A percentile compares a stretch with the other conserved stretches of the same genome.
phyloP scores from a whole-genome alignment of 2,329 filamentous ascomycete genomes.

The Orbilia ellipsospora region DNA sequence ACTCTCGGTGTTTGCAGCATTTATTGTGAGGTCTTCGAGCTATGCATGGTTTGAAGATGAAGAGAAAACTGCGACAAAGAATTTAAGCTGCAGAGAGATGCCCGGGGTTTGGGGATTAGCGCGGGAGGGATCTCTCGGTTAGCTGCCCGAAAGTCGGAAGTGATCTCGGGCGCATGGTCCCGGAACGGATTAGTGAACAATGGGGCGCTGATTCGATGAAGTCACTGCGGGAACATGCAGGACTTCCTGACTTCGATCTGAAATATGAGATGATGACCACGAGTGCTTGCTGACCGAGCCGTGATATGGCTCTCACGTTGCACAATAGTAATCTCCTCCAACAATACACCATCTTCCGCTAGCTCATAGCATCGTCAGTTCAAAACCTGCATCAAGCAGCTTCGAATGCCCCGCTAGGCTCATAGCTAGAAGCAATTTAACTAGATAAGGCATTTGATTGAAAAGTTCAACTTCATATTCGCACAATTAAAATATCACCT shows the following conservation, averaged over 20 bases:
- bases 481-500: too few species aligned
- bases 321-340: background rate
- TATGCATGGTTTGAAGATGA: background rate
- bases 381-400: too few species aligned
- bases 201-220: constrained; percentile 28
- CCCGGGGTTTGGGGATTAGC: background rate
- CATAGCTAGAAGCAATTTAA: too few species aligned
- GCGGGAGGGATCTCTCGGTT: background rate
- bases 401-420: too few species aligned
- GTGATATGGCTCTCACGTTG: background rate
- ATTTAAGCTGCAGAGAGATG: constrained; percentile 14
- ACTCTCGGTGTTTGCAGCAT: constrained; percentile 53
- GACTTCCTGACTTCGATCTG: background rate
- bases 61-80: constrained; percentile 20
- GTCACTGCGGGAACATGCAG: constrained; percentile 12
- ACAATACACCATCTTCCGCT: background rate
- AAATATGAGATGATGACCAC: background rate
- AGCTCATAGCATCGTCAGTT: too few species aligned
- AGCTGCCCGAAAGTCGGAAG: constrained; percentile 7
- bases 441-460: too few species aligned
- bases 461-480: too few species aligned
- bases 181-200: constrained; percentile 7
- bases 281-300: background rate
- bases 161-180: constrained; percentile 17
- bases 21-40: constrained; percentile 19